Base-by-base conservation (phyloP, 1,284 basidiomycete species). In the Leccinum fallax region DNA sequence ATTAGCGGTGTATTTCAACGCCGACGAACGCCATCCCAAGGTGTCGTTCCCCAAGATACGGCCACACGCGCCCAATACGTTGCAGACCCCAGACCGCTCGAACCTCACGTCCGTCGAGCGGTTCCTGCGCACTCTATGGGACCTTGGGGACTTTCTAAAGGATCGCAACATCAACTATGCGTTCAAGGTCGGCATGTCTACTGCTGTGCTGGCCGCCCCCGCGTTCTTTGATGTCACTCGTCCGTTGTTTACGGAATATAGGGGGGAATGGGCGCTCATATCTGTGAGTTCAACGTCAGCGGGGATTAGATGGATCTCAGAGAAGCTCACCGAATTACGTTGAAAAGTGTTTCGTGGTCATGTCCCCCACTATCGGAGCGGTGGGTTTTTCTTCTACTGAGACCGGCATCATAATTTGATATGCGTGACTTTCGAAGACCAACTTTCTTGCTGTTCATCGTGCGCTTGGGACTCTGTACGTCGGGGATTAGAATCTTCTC, bases 261-360 rank as follows among this genome's bases (percentile, higher is more conserved):
- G 89, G 69, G 95, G 95, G 46, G 94, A 98, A 75, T 98, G 96
- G 96, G 95, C 95, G 2, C 77, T 98, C 68, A 93, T 98, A 58
- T 95, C 94, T 51, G 92, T 92, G 67, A 65, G 86, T 65, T 24
- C 24, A 36, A 38, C 4, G 6, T 53, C 10, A 9, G 55, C 59
- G 63, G 64, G 28, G 59, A 63, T 64, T 61, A 53, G 30, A 51
- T 16, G 61, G n/a, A 30, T 26, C 26, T 11, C 54, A 30, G 7
- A 13, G 32, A 65, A 61, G 53, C 43, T 64, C 4, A 71, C 53
- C 2, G 24, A 9, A 63, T 56, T 55, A 40, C 15, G 57, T 16
- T 24, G 46, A 49, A 49, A 63, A 92, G 89, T 95, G 90, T 74
- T 94, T 97, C 69, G 88, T 93, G 15, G 93, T 95, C 6, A 91